Base-by-base conservation (phyloP, 2,329 filamentous ascomycete species). In the Didymella pomorum region DNA sequence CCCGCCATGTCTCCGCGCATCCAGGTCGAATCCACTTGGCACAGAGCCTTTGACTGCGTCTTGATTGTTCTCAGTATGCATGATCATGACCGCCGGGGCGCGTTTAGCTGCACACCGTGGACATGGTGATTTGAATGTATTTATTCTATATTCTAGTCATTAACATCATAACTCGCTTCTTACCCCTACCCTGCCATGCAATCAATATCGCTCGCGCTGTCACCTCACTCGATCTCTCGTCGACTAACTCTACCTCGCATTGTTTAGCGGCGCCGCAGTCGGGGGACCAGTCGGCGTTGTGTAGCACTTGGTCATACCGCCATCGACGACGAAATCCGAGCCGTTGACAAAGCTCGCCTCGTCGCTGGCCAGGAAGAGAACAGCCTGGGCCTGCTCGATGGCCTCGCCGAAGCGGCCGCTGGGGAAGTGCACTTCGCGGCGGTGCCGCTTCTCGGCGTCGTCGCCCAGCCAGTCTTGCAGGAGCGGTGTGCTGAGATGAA, bases 391-490 rank as follows among this genome's bases (percentile, higher is more conserved):
- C 81, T 96, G 93, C 82, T 97, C 93, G 60, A 97, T 81, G n/a
- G 93, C 91, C 82, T 97, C 93, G 48, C 93, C 93, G 71, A 97
- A 97, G 12, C 93, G 87, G 41, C 93, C 93, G 8, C 85, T 86
- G 5, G 93, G 93, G 83, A 97, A 96, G 78, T 97, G 93, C 21
- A 97, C 84, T 81, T 96, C 92, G 56, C 93, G 89, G 45, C 93
- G 85, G 71, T 87, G 81, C 29, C 93, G 87, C 85, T 97, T 97
- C 61, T 86, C 86, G 74, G 87, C 75, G 79, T 97, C 93, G 70
- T 95, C 91, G 62, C 93, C 93, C 21, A 97, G 87, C 92, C 92
- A 97, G 79, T 97, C 91, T 81, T 97, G 93, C 52, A 97, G 83
- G 28, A 97, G 85, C 25, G 93, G 92, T 0, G 93, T 97, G 83